Percentiles rank a stretch among this genome's conserved stretches.
phyloP scores from a whole-genome alignment of 768 basidiomycete species.

The Pulveroboletus sp. region DNA sequence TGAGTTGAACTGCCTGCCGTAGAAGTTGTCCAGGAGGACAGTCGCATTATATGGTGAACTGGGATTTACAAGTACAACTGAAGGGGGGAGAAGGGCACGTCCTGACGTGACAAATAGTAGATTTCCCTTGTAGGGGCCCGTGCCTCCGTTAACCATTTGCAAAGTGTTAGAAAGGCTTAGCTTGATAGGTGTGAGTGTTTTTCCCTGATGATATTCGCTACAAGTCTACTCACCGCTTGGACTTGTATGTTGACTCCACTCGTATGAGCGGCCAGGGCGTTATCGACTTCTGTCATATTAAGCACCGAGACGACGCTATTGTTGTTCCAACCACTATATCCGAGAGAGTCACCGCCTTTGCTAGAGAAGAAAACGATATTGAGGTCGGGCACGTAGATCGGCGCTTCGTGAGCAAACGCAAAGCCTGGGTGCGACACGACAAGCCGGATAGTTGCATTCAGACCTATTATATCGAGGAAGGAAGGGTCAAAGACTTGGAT shows the following conservation, averaged over 20 bases:
- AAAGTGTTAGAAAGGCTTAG: slow-evolving; percentile 52
- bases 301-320: slow-evolving; percentile 63
- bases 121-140: slow-evolving; percentile 54
- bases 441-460: slow-evolving; percentile 50
- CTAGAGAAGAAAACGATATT: slow-evolving; percentile 71
- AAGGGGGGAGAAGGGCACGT: slow-evolving; percentile 57
- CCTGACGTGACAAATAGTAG: slow-evolving; percentile 63
- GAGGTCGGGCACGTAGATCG: slow-evolving; percentile 56
- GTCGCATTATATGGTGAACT: slow-evolving; percentile 60
- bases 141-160: slow-evolving; percentile 71
- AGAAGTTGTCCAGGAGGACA: slow-evolving; percentile 72
- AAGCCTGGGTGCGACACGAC: slow-evolving; percentile 61
- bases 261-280: slow-evolving; percentile 34
- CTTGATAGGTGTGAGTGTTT: slow-evolving; percentile 30
- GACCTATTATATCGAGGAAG: slow-evolving; percentile 59
- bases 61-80: slow-evolving; percentile 62
- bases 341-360: slow-evolving; percentile 62
- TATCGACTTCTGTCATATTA: slow-evolving; percentile 51
- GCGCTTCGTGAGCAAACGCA: slow-evolving; percentile 78
- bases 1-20: slow-evolving; percentile 79
- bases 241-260: slow-evolving; percentile 47
- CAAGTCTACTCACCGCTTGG: slow-evolving; percentile 28
- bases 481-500: slow-evolving; percentile 51
- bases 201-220: not conserved
- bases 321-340: slow-evolving; percentile 58